Percentiles rank a stretch among this genome's conserved stretches.
Conservation (phyloP, 2,329 filamentous ascomycete genomes). For the Phaeosphaeriaceae sp. region DNA sequence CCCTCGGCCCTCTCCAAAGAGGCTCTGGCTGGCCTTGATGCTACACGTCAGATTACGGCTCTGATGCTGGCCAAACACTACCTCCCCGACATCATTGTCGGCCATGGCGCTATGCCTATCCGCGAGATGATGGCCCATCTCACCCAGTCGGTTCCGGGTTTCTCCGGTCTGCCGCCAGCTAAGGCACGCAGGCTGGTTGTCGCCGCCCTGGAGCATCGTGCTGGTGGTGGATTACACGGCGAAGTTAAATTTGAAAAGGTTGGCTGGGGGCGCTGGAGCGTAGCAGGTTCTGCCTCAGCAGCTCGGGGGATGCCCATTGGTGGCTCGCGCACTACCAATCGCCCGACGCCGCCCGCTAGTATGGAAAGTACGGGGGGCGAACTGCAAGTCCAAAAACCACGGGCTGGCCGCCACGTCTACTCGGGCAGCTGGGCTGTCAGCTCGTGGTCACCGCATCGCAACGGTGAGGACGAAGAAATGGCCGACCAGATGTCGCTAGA, state of each 20-base stretch:
- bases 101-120: conserved; percentile 90
- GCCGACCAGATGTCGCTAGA: conserved; percentile 95
- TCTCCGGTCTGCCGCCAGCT: conserved; percentile 83
- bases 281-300: conserved; percentile 57
- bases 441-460: conserved; percentile 70
- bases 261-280: conserved; percentile 96
- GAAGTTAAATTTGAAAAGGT: conserved; percentile 92
- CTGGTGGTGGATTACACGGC: conserved; percentile 65
- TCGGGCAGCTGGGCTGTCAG: conserved; percentile 70
- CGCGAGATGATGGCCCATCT: conserved; percentile 94
- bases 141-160: conserved; percentile 90
- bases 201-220: conserved; percentile 83
- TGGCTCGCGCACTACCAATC: conserved; percentile 37
- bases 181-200: conserved; percentile 92
- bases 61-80: conserved; percentile 86
- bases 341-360: conserved; percentile 59
- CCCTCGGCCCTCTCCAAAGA: conserved; percentile 55
- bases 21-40: conserved; percentile 67
- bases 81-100: conserved; percentile 86
- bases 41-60: conserved; percentile 82
- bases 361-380: conserved; percentile 48
- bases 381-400: conserved; percentile 54
- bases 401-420: conserved; percentile 46
- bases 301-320: conserved; percentile 52
- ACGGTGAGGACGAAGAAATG: conserved; percentile 55